Percentiles rank a stretch among this genome's conserved stretches.
Evolutionary conservation across 495 filamentous ascomycete genomes (phyloP).

Genomic region (Rusavskia elegans): DNA sequence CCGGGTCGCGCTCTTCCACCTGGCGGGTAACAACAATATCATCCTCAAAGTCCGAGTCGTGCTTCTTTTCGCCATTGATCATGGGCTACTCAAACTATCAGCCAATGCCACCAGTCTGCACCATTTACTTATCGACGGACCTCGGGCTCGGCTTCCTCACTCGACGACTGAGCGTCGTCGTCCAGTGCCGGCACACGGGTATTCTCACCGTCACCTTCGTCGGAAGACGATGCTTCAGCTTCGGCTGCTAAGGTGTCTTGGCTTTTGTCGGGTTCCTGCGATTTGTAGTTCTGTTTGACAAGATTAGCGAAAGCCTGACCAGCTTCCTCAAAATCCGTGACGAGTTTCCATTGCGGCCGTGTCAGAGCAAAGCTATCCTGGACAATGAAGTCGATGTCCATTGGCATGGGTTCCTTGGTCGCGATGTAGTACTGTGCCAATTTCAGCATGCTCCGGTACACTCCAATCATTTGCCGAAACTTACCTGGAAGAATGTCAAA

Average conservation of each 20-base stretch:
- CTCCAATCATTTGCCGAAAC: no score
- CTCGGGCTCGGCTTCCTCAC: constrained; percentile 40
- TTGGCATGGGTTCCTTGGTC: constrained; percentile 82
- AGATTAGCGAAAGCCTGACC: constrained; percentile 72
- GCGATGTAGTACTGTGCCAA: constrained; percentile 73
- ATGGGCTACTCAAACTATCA: constrained; percentile 4
- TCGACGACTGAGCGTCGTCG: constrained; percentile 42
- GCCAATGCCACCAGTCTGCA: not conserved
- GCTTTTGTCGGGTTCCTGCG: constrained; percentile 48
- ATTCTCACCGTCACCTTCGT: constrained; percentile 42
- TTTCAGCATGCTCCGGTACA: constrained; percentile 7
- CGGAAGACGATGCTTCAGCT: constrained; percentile 47
- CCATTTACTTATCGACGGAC: not conserved
- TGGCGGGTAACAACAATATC: constrained; percentile 79
- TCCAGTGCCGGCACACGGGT: constrained; percentile 37
- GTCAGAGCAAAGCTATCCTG: constrained; percentile 78
- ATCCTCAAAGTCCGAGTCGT: constrained; percentile 51
- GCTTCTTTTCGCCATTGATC: constrained; percentile 18
- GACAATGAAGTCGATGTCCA: constrained; percentile 95
- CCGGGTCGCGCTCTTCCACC: constrained; percentile 82
- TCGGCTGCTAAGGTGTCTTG: constrained; percentile 53
- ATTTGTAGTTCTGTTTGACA: constrained; percentile 75
- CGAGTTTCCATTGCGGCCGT: constrained; percentile 83
- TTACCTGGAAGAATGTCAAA: constrained; percentile 78
- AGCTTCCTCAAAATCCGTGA: constrained; percentile 67